Conservation (phyloP, 1,139 yeast genomes). For the Pneumocystis oryctolagi region DNA sequence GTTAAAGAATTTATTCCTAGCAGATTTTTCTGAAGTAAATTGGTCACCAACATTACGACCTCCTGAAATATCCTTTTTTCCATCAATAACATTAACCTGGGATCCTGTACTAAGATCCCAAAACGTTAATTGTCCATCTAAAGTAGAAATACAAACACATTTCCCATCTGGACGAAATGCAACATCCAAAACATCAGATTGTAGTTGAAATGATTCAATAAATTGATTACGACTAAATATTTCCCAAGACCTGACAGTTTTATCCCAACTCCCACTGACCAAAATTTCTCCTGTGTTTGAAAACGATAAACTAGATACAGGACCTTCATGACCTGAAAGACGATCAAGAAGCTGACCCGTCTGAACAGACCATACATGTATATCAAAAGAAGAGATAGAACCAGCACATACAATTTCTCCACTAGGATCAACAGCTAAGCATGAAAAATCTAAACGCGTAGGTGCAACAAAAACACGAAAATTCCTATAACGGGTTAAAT, state of each 20-base stretch:
- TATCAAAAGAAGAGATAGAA: slow-evolving; percentile 74
- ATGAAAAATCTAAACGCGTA: slow-evolving; percentile 69
- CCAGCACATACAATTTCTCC: slow-evolving; percentile 97
- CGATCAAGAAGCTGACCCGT: slow-evolving; percentile 82
- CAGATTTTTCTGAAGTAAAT: slow-evolving; percentile 64
- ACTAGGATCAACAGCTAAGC: slow-evolving; percentile 90
- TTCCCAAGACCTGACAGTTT: slow-evolving; percentile 84
- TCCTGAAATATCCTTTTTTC: slow-evolving; percentile 68
- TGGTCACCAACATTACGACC: slow-evolving; percentile 78
- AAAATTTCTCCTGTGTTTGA: slow-evolving; percentile 64
- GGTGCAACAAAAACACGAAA: slow-evolving; percentile 90
- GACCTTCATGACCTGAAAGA: slow-evolving; percentile 89
- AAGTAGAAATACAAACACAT: slow-evolving; percentile 72
- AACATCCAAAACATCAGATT: slow-evolving; percentile 71
- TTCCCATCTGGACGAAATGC: slow-evolving; percentile 86
- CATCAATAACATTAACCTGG: slow-evolving; percentile 74
- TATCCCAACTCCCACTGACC: slow-evolving; percentile 95
- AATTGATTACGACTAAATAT: slow-evolving; percentile 63
- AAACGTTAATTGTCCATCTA: slow-evolving; percentile 74
- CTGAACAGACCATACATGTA: slow-evolving; percentile 95
- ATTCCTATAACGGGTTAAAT: slow-evolving; percentile 77
- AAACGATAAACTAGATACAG: slow-evolving; percentile 75
- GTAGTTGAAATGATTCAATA: slow-evolving; percentile 79
- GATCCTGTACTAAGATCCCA: slow-evolving; percentile 74
- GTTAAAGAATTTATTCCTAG: slow-evolving; percentile 71